Evolutionary conservation across 192 early-diverging fungal species (phyloP).

Genomic region (Funneliformis geosporum): DNA sequence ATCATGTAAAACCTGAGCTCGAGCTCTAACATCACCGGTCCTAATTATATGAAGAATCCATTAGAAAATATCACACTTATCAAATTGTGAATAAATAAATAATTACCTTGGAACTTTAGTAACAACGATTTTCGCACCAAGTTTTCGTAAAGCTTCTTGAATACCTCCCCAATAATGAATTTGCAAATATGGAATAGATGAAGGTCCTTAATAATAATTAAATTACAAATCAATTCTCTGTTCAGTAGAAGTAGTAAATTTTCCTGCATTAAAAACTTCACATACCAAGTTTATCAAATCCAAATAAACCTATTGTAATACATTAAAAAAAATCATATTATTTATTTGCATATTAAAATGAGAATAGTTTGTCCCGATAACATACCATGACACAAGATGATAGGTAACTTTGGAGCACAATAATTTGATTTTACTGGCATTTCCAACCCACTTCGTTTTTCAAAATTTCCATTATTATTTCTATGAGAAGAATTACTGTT

Average conservation of each 20-base stretch:
- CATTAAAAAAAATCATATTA: neutral
- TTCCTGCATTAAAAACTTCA: conserved; percentile 22
- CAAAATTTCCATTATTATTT: conserved; percentile 57
- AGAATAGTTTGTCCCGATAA: neutral
- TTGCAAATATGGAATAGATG: conserved; percentile 75
- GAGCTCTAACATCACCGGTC: conserved; percentile 67
- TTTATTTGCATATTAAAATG: neutral
- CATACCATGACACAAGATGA: conserved; percentile 85
- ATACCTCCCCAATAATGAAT: conserved; percentile 87
- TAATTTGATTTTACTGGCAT: conserved; percentile 67
- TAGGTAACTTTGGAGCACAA: conserved; percentile 70
- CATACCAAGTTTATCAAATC: conserved; percentile 70
- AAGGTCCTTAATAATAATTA: conserved; percentile 54
- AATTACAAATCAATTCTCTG: neutral
- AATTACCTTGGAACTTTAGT: conserved; percentile 67
- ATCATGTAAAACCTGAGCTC: conserved; percentile 75
- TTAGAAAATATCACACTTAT: neutral
- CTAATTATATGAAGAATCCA: conserved; percentile 30
- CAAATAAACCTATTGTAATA: conserved; percentile 68
- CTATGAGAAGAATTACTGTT: neutral
- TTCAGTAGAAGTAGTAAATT: too few species aligned
- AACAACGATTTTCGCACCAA: conserved; percentile 82
- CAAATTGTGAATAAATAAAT: neutral
- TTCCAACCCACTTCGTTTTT: conserved; percentile 45
- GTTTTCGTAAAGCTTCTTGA: conserved; percentile 68